Evolutionary conservation across 2,329 filamentous ascomycete species (phyloP).

Genomic region (Verticillium dahliae): DNA sequence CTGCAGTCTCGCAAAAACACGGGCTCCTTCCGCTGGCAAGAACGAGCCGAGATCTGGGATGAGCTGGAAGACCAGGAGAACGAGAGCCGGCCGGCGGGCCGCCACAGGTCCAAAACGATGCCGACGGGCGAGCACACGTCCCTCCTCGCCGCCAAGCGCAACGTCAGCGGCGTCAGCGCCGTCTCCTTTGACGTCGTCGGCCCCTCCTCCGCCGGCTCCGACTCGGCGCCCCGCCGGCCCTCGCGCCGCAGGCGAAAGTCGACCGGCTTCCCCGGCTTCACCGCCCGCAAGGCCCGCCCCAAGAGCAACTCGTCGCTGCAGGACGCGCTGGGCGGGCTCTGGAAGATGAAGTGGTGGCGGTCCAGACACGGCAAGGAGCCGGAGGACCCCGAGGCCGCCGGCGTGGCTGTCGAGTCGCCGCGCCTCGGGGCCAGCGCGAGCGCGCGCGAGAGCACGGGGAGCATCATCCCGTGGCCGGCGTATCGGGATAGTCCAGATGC

Average conservation of each 20-base stretch:
- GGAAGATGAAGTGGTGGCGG: constrained; percentile 50
- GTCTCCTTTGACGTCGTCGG: constrained; percentile 10
- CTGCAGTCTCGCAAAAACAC: constrained; percentile 39
- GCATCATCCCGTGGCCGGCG: constrained; percentile 1
- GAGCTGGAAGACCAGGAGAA: constrained; percentile 72
- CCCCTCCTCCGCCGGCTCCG: constrained; percentile 3
- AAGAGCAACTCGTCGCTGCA: constrained; percentile 35
- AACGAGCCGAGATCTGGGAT: constrained; percentile 79
- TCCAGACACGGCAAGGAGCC: neutral
- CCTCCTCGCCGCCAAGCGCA: constrained; percentile 21
- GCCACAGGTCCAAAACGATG: constrained; percentile 42
- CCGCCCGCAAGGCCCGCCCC: constrained; percentile 38
- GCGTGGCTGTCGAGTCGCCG: constrained; percentile 11
- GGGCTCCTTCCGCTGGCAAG: constrained; percentile 45
- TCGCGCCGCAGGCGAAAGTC: constrained; percentile 44
- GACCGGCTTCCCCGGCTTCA: constrained; percentile 56
- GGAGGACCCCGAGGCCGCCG: constrained; percentile 5
- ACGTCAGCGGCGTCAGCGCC: constrained; percentile 12
- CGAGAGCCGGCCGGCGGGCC: constrained; percentile 25
- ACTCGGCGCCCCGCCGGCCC: constrained; percentile 12
- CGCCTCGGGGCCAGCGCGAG: constrained; percentile 2
- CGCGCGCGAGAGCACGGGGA: neutral
- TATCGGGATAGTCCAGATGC: constrained; percentile 15
- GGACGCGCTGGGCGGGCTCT: constrained; percentile 44
- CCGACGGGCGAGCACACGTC: constrained; percentile 34